These are phyloP conservation scores for Phialophora expanda DNA, from an alignment of 2,329 filamentous ascomycete species.

Conservation along the genomic window DNA sequence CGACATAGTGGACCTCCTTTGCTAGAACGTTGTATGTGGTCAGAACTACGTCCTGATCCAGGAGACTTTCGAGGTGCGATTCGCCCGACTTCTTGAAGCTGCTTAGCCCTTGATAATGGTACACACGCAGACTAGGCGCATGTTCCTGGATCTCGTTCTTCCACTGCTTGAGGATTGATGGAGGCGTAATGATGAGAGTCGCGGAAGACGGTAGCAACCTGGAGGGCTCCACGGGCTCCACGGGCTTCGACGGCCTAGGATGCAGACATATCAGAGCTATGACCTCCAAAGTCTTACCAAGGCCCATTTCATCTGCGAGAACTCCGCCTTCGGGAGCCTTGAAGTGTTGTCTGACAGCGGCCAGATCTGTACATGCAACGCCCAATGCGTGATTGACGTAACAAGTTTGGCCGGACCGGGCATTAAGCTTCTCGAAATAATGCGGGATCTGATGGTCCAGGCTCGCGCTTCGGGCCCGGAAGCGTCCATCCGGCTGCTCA, in stretches of 20 bases:
- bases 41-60: conserved; percentile 61
- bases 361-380: conserved; percentile 47
- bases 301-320: conserved; percentile 58
- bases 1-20: conserved; percentile 77
- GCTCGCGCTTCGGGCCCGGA: conserved; percentile 33
- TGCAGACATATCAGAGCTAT: conserved; percentile 54
- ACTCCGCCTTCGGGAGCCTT: conserved; percentile 50
- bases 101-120: conserved; percentile 63
- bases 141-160: conserved; percentile 63
- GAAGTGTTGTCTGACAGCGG: conserved; percentile 43
- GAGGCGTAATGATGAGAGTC: conserved; percentile 68
- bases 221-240: conserved; percentile 34
- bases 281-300: conserved; percentile 58
- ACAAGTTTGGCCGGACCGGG: conserved; percentile 48
- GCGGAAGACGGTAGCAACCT: conserved; percentile 53
- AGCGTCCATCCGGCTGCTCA: conserved; percentile 43
- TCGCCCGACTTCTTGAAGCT: conserved; percentile 42
- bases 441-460: conserved; percentile 34
- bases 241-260: conserved; percentile 36
- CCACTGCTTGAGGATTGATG: conserved; percentile 68
- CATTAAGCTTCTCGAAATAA: conserved; percentile 48
- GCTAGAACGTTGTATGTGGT: conserved; percentile 74
- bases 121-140: conserved; percentile 61
- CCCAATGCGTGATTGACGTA: conserved; percentile 52
- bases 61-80: conserved; percentile 54